These are phyloP conservation scores for Cryptosporidium meleagridis DNA, from an alignment of 169 alveolate species.

Conservation along the genomic window DNA sequence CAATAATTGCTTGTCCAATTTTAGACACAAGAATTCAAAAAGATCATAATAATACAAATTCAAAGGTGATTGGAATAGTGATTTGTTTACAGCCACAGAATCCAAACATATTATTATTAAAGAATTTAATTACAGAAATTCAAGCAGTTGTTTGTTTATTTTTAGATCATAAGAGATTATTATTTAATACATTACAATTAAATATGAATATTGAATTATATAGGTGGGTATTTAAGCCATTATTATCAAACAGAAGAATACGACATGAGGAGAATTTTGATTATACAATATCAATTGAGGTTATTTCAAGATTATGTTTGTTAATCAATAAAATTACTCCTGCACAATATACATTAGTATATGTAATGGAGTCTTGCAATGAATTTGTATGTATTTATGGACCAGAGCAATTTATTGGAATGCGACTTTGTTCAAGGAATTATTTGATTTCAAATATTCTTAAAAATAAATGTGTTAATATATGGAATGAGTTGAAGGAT, in stretches of 20 bases:
- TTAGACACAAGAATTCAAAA: slow-evolving; percentile 14
- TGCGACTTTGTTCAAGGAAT: not conserved
- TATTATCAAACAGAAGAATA: not conserved
- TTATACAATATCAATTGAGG: slow-evolving; percentile 20
- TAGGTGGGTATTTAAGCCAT: slow-evolving; percentile 71
- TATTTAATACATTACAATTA: not conserved
- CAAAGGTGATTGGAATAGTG: slow-evolving; percentile 28
- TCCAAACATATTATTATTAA: slow-evolving; percentile 58
- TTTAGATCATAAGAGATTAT: slow-evolving; percentile 32
- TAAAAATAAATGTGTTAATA: not conserved
- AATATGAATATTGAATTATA: slow-evolving; percentile 8
- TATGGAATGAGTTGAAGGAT: not conserved
- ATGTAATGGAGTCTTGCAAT: slow-evolving; percentile 6
- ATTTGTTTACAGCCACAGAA: slow-evolving; percentile 71
- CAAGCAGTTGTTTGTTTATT: slow-evolving; percentile 31
- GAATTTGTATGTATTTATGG: slow-evolving; percentile 57
- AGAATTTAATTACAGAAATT: slow-evolving; percentile 21
- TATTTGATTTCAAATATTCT: not conserved
- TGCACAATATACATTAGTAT: slow-evolving; percentile 12
- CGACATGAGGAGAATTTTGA: not conserved
- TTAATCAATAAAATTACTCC: slow-evolving; percentile 39
- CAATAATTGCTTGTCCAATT: slow-evolving; percentile 49
- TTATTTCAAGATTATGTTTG: slow-evolving; percentile 30
- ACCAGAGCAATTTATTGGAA: slow-evolving; percentile 44
- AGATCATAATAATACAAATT: not conserved